These are phyloP conservation scores for Chenopodium suecicum DNA, from an alignment of 148 eudicot species.

Conservation along the genomic window DNA sequence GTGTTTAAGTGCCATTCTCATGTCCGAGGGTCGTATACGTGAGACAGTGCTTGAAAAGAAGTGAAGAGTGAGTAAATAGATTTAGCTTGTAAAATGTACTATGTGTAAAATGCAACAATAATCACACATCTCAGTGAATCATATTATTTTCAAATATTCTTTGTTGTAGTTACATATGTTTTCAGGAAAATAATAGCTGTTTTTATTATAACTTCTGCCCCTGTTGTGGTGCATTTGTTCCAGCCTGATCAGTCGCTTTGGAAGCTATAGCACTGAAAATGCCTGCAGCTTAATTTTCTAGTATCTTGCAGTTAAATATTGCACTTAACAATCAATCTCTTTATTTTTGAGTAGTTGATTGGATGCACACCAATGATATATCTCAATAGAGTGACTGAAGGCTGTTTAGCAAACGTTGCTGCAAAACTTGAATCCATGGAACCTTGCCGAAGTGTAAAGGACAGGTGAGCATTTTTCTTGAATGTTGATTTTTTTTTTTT, in stretches of 20 bases:
- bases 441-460: constrained; percentile 75
- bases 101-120: no score
- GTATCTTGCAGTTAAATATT: neutral
- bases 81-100: neutral
- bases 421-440: constrained; percentile 81
- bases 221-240: neutral
- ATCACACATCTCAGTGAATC: neutral
- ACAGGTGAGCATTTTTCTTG: constrained; percentile 41
- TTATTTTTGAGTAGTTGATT: constrained; percentile 50
- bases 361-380: constrained; percentile 78
- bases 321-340: constrained; percentile 10
- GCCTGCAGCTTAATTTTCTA: neutral
- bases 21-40: neutral
- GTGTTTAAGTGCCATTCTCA: no score
- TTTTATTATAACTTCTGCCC: neutral
- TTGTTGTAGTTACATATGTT: neutral
- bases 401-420: constrained; percentile 68
- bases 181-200: neutral
- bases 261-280: neutral
- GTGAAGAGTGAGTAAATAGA: no score
- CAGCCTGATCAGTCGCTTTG: neutral
- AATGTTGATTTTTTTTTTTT: no score
- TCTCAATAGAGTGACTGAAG: constrained; percentile 66
- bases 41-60: no score
- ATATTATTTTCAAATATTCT: neutral